These are phyloP conservation scores for Ceratopteris richardii DNA, from an alignment of 75 land plant genomes.

Conservation along the genomic window DNA sequence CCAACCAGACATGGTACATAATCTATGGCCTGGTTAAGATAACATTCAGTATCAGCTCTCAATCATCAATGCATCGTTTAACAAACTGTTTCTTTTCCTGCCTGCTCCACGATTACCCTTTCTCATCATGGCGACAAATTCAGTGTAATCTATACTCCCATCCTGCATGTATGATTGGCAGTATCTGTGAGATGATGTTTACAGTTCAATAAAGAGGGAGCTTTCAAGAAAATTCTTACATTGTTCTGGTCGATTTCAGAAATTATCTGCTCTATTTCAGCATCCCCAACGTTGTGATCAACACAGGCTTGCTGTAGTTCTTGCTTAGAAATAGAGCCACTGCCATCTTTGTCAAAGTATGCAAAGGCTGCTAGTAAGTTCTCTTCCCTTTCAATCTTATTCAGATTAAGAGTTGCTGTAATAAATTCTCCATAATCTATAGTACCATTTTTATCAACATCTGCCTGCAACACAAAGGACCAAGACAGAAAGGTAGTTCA, in stretches of 20 bases:
- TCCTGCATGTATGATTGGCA: conserved; percentile 44
- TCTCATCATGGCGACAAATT: conserved; percentile 89
- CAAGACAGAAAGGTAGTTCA: too few species aligned
- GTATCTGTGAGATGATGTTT: background rate
- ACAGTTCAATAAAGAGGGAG: background rate
- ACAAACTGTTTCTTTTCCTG: conserved; percentile 38
- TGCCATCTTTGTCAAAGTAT: conserved; percentile 64
- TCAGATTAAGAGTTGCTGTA: conserved; percentile 60
- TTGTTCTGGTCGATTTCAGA: conserved; percentile 60
- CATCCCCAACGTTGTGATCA: conserved; percentile 50
- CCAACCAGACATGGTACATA: too few species aligned
- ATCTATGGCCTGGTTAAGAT: too few species aligned
- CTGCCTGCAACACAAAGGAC: conserved; percentile 65
- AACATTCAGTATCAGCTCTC: background rate
- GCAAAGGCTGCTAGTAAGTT: conserved; percentile 56
- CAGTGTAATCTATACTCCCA: conserved; percentile 80
- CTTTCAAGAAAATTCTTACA: conserved; percentile 22
- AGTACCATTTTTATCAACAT: conserved; percentile 60
- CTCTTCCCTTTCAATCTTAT: conserved; percentile 67
- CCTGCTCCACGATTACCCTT: conserved; percentile 61
- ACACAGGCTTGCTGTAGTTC: conserved; percentile 62
- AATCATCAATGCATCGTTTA: conserved; percentile 10
- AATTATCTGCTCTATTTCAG: conserved; percentile 46
- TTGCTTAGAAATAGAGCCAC: conserved; percentile 60
- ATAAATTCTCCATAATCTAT: conserved; percentile 71